phyloP scores from a whole-genome alignment of 495 filamentous ascomycete species.

The Platismatia glauca region DNA sequence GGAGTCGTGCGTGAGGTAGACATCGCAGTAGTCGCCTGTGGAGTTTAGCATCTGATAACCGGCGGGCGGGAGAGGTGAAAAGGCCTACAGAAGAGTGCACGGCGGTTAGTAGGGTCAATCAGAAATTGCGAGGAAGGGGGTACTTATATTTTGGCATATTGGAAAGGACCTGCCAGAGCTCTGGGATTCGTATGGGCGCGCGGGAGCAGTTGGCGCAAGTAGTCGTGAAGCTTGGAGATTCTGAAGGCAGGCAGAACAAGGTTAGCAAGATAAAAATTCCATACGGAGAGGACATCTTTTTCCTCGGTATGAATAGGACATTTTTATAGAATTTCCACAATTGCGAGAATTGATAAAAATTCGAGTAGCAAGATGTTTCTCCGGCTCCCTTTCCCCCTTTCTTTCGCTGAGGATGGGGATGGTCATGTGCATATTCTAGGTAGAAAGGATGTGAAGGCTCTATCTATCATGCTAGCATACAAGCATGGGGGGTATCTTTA shows the following conservation, averaged over 20 bases:
- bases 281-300: background rate
- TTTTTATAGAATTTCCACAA: too few relatives aligned
- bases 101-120: constrained; percentile 38
- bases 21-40: constrained; percentile 97
- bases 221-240: background rate
- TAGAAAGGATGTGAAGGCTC: background rate
- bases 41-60: constrained; percentile 14
- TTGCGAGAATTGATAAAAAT: too few relatives aligned
- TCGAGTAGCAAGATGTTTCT: too few relatives aligned
- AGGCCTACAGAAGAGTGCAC: constrained; percentile 61
- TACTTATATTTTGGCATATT: constrained; percentile 80
- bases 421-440: background rate
- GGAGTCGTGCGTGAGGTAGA: constrained; percentile 98
- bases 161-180: constrained; percentile 4
- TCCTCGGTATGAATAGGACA: too few relatives aligned
- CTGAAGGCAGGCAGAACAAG: too few relatives aligned
- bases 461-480: constrained; percentile 9
- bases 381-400: background rate
- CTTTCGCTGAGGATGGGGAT: background rate
- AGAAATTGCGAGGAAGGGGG: constrained; percentile 5
- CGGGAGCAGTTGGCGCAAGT: constrained; percentile 8
- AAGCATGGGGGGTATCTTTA: constrained; percentile 6
- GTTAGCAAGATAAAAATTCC: background rate
- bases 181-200: background rate
- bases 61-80: background rate